Conservation (phyloP, 2,329 filamentous ascomycete genomes). For the Akanthomyces lecanii region DNA sequence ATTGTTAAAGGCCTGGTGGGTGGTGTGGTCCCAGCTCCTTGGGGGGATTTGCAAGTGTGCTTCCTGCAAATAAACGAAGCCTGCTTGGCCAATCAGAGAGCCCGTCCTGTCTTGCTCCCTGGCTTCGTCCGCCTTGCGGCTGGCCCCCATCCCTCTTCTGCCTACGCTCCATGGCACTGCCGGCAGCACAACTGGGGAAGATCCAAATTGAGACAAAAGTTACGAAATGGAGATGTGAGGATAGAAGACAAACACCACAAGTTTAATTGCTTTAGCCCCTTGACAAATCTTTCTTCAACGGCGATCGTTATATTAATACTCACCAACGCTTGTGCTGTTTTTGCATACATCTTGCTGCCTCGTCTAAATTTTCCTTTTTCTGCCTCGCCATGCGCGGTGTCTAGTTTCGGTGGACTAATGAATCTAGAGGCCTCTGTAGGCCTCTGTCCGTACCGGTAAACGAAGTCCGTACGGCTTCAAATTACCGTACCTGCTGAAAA, state of each 20-base stretch:
- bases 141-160: neutral
- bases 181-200: conserved; percentile 3
- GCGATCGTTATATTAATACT: neutral
- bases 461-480: neutral
- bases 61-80: neutral
- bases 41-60: too few species aligned
- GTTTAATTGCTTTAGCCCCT: neutral
- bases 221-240: neutral
- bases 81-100: neutral
- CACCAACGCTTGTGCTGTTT: neutral
- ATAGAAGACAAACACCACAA: neutral
- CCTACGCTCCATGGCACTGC: conserved; percentile 1
- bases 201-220: conserved; percentile 10
- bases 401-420: neutral
- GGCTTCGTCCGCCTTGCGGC: neutral
- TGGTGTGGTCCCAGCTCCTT: neutral
- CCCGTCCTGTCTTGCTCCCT: neutral
- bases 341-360: conserved; percentile 1
- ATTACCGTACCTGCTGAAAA: neutral
- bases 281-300: neutral
- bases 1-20: neutral
- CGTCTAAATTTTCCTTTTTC: neutral
- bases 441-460: neutral
- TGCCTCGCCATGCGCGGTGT: neutral
- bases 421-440: neutral